These are phyloP conservation scores for Pestalotiopsis sp. DNA, from an alignment of 2,329 filamentous ascomycete genomes.

Conservation along the genomic window DNA sequence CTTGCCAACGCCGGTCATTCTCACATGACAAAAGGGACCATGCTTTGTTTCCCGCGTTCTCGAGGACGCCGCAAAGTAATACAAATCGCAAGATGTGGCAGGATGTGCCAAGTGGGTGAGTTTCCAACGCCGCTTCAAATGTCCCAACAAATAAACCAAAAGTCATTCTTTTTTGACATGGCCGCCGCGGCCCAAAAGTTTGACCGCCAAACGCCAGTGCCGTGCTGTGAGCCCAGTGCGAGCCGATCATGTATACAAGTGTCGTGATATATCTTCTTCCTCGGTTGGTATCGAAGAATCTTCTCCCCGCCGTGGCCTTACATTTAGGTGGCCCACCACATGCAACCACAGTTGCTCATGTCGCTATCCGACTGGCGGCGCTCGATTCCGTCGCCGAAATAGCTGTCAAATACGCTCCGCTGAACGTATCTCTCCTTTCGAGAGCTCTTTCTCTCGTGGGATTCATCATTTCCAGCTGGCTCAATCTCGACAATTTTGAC, in stretches of 20 bases:
- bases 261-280: constrained; percentile 7
- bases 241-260: constrained; percentile 11
- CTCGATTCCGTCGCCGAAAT: constrained; percentile 18
- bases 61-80: not conserved
- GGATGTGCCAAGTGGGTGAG: constrained; percentile 9
- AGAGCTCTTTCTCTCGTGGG: not conserved
- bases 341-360: constrained; percentile 54
- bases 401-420: constrained; percentile 17
- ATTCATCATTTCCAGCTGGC: constrained; percentile 17
- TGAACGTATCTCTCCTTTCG: constrained; percentile 8
- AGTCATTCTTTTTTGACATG: not conserved
- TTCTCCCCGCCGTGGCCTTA: not conserved
- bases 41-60: not conserved
- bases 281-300: not conserved
- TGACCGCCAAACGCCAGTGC: constrained; percentile 7
- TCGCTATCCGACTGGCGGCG: constrained; percentile 30
- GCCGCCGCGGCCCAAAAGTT: not conserved
- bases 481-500: constrained; percentile 48
- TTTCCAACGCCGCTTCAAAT: constrained; percentile 6
- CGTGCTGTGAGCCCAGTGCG: constrained; percentile 2
- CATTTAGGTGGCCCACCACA: constrained; percentile 53
- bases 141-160: not conserved
- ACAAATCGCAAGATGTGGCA: constrained; percentile 6
- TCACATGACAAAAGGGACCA: constrained; percentile 4
- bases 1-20: not conserved